A percentile compares a stretch with the other conserved stretches of the same genome.
These are phyloP conservation scores for Tetrapisispora iriomotensis DNA, from an alignment of 805 yeast species.

Conservation along the genomic window DNA sequence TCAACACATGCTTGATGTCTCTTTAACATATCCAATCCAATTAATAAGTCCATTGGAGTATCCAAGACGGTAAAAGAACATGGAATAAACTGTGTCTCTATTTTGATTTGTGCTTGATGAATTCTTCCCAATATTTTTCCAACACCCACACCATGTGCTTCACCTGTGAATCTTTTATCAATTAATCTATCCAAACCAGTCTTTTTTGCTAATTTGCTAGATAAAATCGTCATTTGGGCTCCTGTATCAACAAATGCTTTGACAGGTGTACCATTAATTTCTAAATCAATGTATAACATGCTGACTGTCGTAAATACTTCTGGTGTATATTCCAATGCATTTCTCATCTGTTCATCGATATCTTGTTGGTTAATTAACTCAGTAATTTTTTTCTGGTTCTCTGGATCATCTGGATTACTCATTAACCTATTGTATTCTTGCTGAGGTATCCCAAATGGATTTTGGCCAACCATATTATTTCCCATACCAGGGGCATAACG, in stretches of 20 bases:
- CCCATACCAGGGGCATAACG: conserved; percentile 9
- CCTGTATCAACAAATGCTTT: conserved; percentile 97
- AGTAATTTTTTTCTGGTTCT: conserved; percentile 51
- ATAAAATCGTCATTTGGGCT: conserved; percentile 81
- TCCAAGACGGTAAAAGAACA: conserved; percentile 68
- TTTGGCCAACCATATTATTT: conserved; percentile 3
- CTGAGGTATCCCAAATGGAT: conserved; percentile 31
- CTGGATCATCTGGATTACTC: conserved; percentile 62
- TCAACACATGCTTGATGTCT: conserved; percentile 81
- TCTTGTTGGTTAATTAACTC: conserved; percentile 62
- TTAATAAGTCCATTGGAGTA: conserved; percentile 49
- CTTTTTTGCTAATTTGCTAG: conserved; percentile 63
- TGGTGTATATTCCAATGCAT: conserved; percentile 82
- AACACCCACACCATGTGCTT: conserved; percentile 86
- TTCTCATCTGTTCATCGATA: conserved; percentile 67
- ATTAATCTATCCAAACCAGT: conserved; percentile 63
- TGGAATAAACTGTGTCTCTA: conserved; percentile 56
- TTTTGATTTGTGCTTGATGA: conserved; percentile 77
- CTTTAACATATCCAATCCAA: conserved; percentile 87
- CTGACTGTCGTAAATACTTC: conserved; percentile 76
- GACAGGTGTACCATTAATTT: conserved; percentile 68
- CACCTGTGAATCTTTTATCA: conserved; percentile 71
- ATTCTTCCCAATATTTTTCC: conserved; percentile 71
- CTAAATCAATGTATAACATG: conserved; percentile 74
- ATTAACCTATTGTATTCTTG: conserved; percentile 45